Conservation (phyloP, 139 green algal species). For the Micromonas commoda region DNA sequence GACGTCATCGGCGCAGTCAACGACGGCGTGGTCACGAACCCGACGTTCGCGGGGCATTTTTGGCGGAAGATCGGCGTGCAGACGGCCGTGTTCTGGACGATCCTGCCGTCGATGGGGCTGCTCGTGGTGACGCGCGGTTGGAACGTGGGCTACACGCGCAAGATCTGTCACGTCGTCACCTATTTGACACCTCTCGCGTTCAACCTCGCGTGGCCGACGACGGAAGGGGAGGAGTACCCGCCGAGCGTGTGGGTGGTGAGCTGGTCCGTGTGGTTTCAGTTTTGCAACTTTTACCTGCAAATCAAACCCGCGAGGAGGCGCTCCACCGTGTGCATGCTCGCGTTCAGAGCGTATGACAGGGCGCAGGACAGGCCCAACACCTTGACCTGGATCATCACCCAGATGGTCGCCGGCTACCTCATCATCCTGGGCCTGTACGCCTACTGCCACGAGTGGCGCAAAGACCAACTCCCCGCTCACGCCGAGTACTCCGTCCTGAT, state of each 20-base stretch:
- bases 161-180: not conserved
- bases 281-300: not conserved
- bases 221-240: not conserved
- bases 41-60: no score
- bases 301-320: not conserved
- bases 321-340: not conserved
- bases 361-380: not conserved
- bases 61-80: no score
- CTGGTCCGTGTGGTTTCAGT: slow-evolving; percentile 5
- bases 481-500: not conserved
- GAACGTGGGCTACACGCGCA: not conserved
- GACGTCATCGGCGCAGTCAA: no score
- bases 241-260: not conserved
- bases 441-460: not conserved
- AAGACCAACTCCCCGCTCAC: not conserved
- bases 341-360: not conserved
- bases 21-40: no score
- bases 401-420: not conserved
- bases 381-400: not conserved
- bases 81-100: no score
- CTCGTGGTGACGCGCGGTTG: not conserved
- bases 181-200: not conserved
- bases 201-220: not conserved
- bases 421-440: not conserved
- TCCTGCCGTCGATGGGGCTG: no score